Evolutionary conservation across 768 basidiomycete genomes (phyloP).

Genomic region (Gymnopilus junonius): DNA sequence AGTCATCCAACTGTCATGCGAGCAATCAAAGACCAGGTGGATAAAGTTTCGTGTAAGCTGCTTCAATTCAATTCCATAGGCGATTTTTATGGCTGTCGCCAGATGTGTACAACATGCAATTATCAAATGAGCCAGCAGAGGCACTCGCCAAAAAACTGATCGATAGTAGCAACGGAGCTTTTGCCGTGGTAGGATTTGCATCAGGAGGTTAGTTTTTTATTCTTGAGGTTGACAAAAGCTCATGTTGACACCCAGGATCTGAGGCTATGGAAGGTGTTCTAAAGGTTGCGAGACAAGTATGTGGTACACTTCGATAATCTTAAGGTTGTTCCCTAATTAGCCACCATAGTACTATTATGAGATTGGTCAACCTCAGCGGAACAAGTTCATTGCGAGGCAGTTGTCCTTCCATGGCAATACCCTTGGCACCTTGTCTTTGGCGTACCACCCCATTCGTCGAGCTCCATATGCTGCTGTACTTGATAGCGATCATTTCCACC

Average conservation of each 20-base stretch:
- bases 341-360: conserved; percentile 67
- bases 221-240: neutral
- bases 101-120: conserved; percentile 90
- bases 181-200: conserved; percentile 70
- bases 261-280: conserved; percentile 91
- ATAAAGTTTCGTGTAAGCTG: conserved; percentile 73
- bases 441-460: conserved; percentile 68
- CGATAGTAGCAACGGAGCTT: conserved; percentile 72
- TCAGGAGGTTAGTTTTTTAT: conserved; percentile 62
- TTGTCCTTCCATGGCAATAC: conserved; percentile 90
- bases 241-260: conserved; percentile 54
- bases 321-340: neutral
- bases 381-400: conserved; percentile 77
- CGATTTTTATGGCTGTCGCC: conserved; percentile 1
- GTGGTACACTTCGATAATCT: conserved; percentile 6
- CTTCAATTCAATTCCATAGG: neutral
- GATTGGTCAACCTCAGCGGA: conserved; percentile 69
- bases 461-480: conserved; percentile 70
- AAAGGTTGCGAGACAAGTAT: conserved; percentile 79
- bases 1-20: conserved; percentile 72
- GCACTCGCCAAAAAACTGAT: conserved; percentile 71
- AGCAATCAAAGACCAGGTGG: conserved; percentile 81
- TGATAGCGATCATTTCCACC: conserved; percentile 71
- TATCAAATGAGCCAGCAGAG: conserved; percentile 83
- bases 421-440: conserved; percentile 68